Evolutionary conservation across 257 asterid species (phyloP).

Genomic region (Lantana camara): DNA sequence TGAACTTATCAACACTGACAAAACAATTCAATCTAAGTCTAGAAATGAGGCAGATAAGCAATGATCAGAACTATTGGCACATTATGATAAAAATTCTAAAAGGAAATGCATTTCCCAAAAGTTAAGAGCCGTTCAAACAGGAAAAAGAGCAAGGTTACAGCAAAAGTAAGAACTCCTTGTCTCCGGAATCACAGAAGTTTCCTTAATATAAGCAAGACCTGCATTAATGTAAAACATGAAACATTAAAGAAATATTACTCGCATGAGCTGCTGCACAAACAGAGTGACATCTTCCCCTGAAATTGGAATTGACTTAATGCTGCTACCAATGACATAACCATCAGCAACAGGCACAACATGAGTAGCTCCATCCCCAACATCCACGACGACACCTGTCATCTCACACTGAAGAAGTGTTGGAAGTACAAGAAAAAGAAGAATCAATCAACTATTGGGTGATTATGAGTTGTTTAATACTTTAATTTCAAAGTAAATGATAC

Average conservation of each 20-base stretch:
- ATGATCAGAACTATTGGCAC: constrained; percentile 6
- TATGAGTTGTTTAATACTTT: constrained; percentile 10
- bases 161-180: neutral
- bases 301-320: constrained; percentile 92
- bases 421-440: constrained; percentile 32
- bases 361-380: constrained; percentile 97
- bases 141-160: neutral
- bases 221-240: neutral
- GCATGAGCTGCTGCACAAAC: constrained; percentile 90
- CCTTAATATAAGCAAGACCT: neutral
- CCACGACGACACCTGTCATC: constrained; percentile 99
- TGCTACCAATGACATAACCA: constrained; percentile 96
- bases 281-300: constrained; percentile 85
- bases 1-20: constrained; percentile 4
- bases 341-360: constrained; percentile 98
- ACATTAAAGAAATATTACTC: constrained; percentile 48
- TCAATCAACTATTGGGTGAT: constrained; percentile 25
- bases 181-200: neutral
- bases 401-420: constrained; percentile 72
- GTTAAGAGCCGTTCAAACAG: neutral
- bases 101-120: neutral
- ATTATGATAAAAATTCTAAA: neutral
- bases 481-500: constrained; percentile 6
- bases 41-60: constrained; percentile 11
- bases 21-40: neutral